phyloP scores from a whole-genome alignment of 805 yeast genomes.

The Komagataella pseudopastoris region DNA sequence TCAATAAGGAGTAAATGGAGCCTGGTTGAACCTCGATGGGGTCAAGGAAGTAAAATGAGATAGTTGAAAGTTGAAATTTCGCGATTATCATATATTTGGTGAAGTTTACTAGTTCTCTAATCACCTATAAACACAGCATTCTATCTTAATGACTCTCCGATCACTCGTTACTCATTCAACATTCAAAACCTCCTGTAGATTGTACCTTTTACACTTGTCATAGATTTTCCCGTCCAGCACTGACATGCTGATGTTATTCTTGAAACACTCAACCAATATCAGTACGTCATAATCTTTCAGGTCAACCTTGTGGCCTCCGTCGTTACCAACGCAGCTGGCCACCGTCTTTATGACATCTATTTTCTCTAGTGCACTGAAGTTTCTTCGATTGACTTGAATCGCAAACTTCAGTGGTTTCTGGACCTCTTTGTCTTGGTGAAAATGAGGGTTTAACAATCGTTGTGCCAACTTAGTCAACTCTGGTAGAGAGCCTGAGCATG shows the following conservation, averaged over 20 bases:
- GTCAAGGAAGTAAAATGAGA: too few relatives aligned
- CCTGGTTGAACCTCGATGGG: not conserved
- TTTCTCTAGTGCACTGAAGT: slow-evolving; percentile 60
- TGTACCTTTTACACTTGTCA: slow-evolving; percentile 50
- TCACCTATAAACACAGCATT: not conserved
- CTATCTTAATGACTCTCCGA: not conserved
- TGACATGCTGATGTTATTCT: slow-evolving; percentile 77
- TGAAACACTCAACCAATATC: slow-evolving; percentile 78
- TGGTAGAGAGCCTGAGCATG: slow-evolving; percentile 59
- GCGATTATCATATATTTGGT: not conserved
- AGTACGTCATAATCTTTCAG: slow-evolving; percentile 68
- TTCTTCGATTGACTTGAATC: slow-evolving; percentile 65
- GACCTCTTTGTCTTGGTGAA: slow-evolving; percentile 29
- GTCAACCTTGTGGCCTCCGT: slow-evolving; percentile 65
- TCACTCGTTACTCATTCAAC: not conserved
- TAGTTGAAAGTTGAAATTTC: not conserved
- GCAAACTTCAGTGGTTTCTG: slow-evolving; percentile 49
- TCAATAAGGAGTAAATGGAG: not conserved
- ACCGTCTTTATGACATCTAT: slow-evolving; percentile 61
- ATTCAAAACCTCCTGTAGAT: slow-evolving; percentile 62
- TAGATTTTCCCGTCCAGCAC: slow-evolving; percentile 48
- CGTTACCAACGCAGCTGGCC: slow-evolving; percentile 60
- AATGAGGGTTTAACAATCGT: slow-evolving; percentile 52
- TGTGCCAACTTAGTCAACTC: slow-evolving; percentile 51
- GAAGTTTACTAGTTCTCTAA: not conserved